phyloP scores from a whole-genome alignment of 2,329 filamentous ascomycete genomes.

The Talaromyces pinophilus region DNA sequence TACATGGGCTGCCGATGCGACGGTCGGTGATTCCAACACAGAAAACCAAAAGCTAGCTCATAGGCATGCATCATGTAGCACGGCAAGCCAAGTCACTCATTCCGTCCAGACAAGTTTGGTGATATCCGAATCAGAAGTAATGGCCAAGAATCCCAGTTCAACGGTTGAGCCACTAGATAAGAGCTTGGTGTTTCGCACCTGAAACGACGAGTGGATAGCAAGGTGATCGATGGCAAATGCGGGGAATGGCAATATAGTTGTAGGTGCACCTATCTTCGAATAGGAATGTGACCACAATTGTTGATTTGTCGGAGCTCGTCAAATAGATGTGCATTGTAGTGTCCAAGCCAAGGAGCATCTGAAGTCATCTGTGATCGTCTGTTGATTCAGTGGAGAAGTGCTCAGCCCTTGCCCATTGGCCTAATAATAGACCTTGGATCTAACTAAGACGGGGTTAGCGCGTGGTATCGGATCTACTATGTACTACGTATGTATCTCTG shows the following conservation, averaged over 20 bases:
- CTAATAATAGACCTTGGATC: constrained; percentile 7
- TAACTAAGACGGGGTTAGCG: not conserved
- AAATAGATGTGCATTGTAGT: not conserved
- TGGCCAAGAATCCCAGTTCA: not conserved
- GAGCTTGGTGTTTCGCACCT: constrained; percentile 7
- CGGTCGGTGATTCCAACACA: constrained; percentile 18
- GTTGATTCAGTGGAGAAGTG: not conserved
- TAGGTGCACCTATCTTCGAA: not conserved
- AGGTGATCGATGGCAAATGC: not conserved
- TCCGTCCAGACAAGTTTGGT: constrained; percentile 21
- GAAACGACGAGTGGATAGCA: constrained; percentile 12
- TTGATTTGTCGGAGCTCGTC: not conserved
- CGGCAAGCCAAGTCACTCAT: not conserved
- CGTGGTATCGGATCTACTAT: not conserved
- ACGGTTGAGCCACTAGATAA: not conserved
- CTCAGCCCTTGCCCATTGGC: not conserved
- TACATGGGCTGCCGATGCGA: constrained; percentile 21
- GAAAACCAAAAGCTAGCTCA: constrained; percentile 15
- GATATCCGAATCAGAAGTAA: not conserved
- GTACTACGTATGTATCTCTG: not conserved
- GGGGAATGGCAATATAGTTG: not conserved
- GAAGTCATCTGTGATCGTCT: not conserved
- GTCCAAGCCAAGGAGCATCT: not conserved
- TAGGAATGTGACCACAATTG: not conserved
- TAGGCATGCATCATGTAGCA: constrained; percentile 23